These are phyloP conservation scores for Mortierella sp. DNA, from an alignment of 371 early-diverging fungal species.

Conservation along the genomic window DNA sequence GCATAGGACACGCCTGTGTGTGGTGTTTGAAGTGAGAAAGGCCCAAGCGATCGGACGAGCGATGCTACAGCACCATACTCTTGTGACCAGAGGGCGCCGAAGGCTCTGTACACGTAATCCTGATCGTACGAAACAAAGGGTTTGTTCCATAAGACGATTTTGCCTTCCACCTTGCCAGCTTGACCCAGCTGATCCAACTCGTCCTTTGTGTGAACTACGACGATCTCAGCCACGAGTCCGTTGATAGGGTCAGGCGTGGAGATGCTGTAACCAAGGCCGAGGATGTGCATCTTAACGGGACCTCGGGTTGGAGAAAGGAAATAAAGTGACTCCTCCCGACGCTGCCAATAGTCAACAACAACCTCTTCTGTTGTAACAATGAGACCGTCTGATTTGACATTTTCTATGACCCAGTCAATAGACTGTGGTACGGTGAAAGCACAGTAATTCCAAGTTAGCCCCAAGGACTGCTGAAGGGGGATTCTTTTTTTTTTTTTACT, in stretches of 20 bases:
- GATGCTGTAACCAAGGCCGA: slow-evolving; percentile 64
- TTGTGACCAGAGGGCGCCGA: slow-evolving; percentile 61
- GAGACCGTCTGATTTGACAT: slow-evolving; percentile 47
- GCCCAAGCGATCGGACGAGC: slow-evolving; percentile 61
- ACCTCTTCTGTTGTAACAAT: slow-evolving; percentile 63
- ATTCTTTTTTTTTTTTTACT: background rate
- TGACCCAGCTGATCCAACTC: slow-evolving; percentile 59
- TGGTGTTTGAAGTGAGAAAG: slow-evolving; percentile 60
- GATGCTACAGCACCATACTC: slow-evolving; percentile 63
- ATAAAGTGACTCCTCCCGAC: slow-evolving; percentile 60
- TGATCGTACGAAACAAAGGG: slow-evolving; percentile 54
- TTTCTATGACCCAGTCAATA: slow-evolving; percentile 60
- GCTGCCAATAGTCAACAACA: slow-evolving; percentile 61
- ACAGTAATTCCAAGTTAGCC: background rate
- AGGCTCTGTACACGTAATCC: slow-evolving; percentile 37
- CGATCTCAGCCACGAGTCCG: slow-evolving; percentile 61
- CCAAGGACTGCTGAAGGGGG: no score
- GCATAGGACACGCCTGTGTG: slow-evolving; percentile 61
- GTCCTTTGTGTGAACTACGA: slow-evolving; percentile 60
- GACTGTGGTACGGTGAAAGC: slow-evolving; percentile 23
- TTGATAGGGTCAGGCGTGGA: slow-evolving; percentile 56
- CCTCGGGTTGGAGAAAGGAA: slow-evolving; percentile 62
- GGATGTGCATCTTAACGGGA: slow-evolving; percentile 52
- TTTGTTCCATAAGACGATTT: slow-evolving; percentile 63
- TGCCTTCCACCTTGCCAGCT: slow-evolving; percentile 55